phyloP scores from a whole-genome alignment of 495 filamentous ascomycete genomes.

The Hyaloscypha variabilis region DNA sequence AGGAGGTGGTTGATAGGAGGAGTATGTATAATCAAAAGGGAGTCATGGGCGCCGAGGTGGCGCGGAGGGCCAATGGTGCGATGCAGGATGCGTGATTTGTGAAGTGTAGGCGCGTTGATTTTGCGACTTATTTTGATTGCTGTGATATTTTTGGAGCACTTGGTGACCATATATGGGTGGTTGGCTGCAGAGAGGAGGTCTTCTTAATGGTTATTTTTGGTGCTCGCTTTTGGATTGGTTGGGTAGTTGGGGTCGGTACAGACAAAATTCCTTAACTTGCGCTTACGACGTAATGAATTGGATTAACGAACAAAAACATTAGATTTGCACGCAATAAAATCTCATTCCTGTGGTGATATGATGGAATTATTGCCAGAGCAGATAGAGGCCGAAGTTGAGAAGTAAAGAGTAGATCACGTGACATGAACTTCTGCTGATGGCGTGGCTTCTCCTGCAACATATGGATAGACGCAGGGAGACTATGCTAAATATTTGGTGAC shows the following conservation, averaged over 20 bases:
- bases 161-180: background rate
- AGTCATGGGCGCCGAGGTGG: constrained; percentile 16
- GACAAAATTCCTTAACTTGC: background rate
- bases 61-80: constrained; percentile 13
- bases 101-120: background rate
- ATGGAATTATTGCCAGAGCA: too few species aligned
- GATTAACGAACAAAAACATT: background rate
- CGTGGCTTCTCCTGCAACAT: too few species aligned
- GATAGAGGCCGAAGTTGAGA: too few species aligned
- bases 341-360: too few species aligned
- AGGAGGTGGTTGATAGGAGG: background rate
- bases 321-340: background rate
- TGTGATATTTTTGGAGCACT: background rate
- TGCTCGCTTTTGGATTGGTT: background rate
- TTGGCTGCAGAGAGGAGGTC: background rate
- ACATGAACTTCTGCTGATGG: too few species aligned
- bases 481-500: too few species aligned
- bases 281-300: background rate
- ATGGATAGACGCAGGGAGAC: too few species aligned
- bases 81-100: background rate
- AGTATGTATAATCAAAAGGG: constrained; percentile 21
- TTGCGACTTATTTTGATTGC: background rate
- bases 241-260: background rate
- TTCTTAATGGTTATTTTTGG: background rate
- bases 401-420: too few species aligned